Conservation (phyloP, 495 filamentous ascomycete genomes). For the Talaromyces nanjingensis region DNA sequence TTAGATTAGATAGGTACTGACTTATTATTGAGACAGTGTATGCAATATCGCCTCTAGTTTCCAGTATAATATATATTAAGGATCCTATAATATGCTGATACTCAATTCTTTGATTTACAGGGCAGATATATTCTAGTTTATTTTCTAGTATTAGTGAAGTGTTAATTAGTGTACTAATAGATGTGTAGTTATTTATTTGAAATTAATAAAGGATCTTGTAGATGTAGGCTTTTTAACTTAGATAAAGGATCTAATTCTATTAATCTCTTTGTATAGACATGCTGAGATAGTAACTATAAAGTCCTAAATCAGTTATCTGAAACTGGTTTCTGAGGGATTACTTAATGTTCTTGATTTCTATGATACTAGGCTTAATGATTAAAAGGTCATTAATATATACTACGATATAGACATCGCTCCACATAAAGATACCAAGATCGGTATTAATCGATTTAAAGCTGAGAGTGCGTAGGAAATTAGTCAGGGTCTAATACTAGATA, state of each 20-base stretch:
- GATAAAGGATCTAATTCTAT: constrained; percentile 15
- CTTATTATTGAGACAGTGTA: constrained; percentile 15
- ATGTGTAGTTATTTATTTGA: constrained; percentile 10
- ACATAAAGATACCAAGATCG: constrained; percentile 20
- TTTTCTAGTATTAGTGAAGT: constrained; percentile 10
- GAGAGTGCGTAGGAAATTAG: constrained; percentile 20
- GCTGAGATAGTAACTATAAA: constrained; percentile 25
- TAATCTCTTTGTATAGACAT: constrained; percentile 20
- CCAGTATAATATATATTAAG: constrained; percentile 19
- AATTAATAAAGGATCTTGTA: constrained; percentile 16
- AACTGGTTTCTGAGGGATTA: constrained; percentile 17
- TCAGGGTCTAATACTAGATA: constrained; percentile 28
- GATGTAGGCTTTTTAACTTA: constrained; percentile 19
- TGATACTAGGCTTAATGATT: constrained; percentile 16
- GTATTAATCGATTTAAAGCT: constrained; percentile 19
- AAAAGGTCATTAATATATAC: constrained; percentile 30
- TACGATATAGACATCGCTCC: constrained; percentile 18
- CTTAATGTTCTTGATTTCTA: constrained; percentile 22
- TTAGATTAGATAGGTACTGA: constrained; percentile 16
- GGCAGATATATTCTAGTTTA: constrained; percentile 7
- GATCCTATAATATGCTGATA: constrained; percentile 18
- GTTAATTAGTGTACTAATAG: constrained; percentile 12
- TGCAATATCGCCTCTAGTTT: constrained; percentile 18
- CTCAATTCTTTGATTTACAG: constrained; percentile 2
- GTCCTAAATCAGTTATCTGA: constrained; percentile 25